Evolutionary conservation across 1,284 basidiomycete species (phyloP).

Genomic region (Leccinum subspadiceum): DNA sequence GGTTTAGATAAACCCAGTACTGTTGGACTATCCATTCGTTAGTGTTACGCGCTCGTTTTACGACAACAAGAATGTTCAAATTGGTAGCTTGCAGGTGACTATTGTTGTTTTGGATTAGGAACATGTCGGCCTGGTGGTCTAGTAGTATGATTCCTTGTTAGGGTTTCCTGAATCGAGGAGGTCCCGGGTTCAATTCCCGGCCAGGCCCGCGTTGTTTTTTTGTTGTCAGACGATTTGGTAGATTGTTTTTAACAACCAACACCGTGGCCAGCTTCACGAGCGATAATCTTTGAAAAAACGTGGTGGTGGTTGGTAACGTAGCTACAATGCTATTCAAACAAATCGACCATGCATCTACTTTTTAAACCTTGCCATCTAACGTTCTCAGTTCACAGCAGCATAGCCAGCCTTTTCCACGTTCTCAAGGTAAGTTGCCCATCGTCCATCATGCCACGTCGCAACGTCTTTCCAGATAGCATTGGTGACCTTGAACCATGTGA

Average conservation of each 20-base stretch:
- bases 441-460: slow-evolving; percentile 33
- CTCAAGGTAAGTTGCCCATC: slow-evolving; percentile 32
- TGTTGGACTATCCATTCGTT: not conserved
- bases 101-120: accelerated
- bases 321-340: slow-evolving; percentile 1
- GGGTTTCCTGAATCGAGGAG: slow-evolving; percentile 48
- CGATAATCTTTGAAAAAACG: not conserved
- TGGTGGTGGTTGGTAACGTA: not conserved
- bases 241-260: too few relatives aligned
- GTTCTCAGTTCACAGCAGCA: slow-evolving; percentile 14
- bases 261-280: too few relatives aligned
- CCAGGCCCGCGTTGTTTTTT: slow-evolving; percentile 51
- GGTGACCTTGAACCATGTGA: slow-evolving; percentile 30
- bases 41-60: slow-evolving; percentile 15
- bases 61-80: not conserved
- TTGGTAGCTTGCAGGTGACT: not conserved
- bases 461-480: slow-evolving; percentile 29
- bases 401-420: slow-evolving; percentile 30
- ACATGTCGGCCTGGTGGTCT: slow-evolving; percentile 47
- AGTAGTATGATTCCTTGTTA: slow-evolving; percentile 61
- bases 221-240: too few relatives aligned
- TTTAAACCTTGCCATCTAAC: not conserved
- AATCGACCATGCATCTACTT: not conserved
- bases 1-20: slow-evolving; percentile 38
- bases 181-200: slow-evolving; percentile 86